Percentiles rank a stretch among this genome's conserved stretches.
These are phyloP conservation scores for Ceriops zippeliana DNA, from an alignment of 345 rosid species.

Conservation along the genomic window DNA sequence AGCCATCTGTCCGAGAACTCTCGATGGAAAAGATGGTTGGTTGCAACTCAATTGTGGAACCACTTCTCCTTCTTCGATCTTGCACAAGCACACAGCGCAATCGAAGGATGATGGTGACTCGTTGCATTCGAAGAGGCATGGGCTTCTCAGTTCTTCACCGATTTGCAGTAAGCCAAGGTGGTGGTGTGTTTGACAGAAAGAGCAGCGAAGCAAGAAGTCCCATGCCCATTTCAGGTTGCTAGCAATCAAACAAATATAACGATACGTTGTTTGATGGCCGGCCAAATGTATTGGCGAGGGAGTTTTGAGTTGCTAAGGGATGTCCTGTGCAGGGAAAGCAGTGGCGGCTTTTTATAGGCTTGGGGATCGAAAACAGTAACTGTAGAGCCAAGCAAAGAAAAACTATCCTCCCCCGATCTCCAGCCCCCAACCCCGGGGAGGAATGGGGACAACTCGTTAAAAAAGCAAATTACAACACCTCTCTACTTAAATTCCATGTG, in stretches of 20 bases:
- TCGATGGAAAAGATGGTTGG: constrained; percentile 21
- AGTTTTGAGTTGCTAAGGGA: too few relatives aligned
- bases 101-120: too few relatives aligned
- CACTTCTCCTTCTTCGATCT: constrained; percentile 18
- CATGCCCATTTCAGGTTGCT: constrained; percentile 17
- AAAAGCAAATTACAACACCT: too few relatives aligned
- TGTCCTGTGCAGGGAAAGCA: too few relatives aligned
- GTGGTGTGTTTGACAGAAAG: neutral
- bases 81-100: constrained; percentile 14
- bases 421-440: too few relatives aligned
- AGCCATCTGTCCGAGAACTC: constrained; percentile 20
- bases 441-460: too few relatives aligned
- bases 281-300: too few relatives aligned
- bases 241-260: neutral
- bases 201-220: constrained; percentile 13
- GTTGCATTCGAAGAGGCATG: neutral
- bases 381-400: too few relatives aligned
- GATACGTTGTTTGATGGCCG: neutral
- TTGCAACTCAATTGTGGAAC: constrained; percentile 20
- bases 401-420: too few relatives aligned
- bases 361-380: too few relatives aligned
- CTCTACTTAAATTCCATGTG: too few relatives aligned
- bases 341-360: too few relatives aligned
- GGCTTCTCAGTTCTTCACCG: neutral
- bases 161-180: neutral